Evolutionary conservation across 1,284 basidiomycete genomes (phyloP).

Genomic region (Volvariella surrecta): DNA sequence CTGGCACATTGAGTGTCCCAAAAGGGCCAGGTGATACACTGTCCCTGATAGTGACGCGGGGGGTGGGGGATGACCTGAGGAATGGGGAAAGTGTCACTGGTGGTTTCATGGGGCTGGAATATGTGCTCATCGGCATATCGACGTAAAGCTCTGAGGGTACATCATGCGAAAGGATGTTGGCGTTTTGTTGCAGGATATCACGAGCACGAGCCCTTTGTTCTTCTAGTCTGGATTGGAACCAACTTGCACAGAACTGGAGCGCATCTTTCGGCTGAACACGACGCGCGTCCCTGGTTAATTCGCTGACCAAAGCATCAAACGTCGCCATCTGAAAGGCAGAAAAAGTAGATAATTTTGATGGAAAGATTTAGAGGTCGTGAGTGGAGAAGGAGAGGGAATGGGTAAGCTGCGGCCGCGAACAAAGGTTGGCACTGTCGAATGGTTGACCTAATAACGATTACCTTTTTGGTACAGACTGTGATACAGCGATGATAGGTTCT

Average conservation of each 20-base stretch:
- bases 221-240: slow-evolving; percentile 87
- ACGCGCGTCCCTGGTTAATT: slow-evolving; percentile 81
- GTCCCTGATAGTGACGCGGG: slow-evolving; percentile 41
- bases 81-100: slow-evolving; percentile 31
- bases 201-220: slow-evolving; percentile 70
- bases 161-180: slow-evolving; percentile 36
- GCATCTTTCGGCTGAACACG: slow-evolving; percentile 83
- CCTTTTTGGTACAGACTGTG: not conserved
- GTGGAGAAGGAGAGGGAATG: no score
- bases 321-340: slow-evolving; percentile 51
- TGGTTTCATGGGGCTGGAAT: not conserved
- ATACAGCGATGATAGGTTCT: not conserved
- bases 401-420: no score
- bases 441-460: no score
- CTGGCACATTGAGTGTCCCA: slow-evolving; percentile 68
- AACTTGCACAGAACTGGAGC: slow-evolving; percentile 91
- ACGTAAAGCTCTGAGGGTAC: slow-evolving; percentile 52
- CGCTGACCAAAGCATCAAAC: slow-evolving; percentile 73
- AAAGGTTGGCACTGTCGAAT: no score
- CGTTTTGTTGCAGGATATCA: slow-evolving; percentile 49
- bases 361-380: no score
- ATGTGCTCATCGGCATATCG: slow-evolving; percentile 38
- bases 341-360: no score
- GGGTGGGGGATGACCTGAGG: slow-evolving; percentile 37
- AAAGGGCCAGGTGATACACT: slow-evolving; percentile 59